Evolutionary conservation across 2,329 filamentous ascomycete species (phyloP).

Genomic region (Colletotrichum godetiae): DNA sequence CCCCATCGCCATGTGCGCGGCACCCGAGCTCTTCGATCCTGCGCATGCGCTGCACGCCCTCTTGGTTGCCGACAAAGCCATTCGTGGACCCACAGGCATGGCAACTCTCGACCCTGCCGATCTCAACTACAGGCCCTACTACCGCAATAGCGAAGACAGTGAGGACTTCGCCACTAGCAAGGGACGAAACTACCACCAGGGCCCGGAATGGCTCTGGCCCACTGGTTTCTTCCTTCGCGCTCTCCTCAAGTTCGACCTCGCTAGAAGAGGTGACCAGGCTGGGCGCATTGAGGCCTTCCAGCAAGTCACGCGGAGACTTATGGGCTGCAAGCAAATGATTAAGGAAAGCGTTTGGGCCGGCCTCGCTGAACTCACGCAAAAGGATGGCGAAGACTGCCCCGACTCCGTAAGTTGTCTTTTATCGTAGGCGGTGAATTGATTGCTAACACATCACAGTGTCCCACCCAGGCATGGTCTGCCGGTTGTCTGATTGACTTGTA

Average conservation of each 20-base stretch:
- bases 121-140: conserved; percentile 93
- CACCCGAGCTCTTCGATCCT: conserved; percentile 86
- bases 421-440: background rate
- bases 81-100: conserved; percentile 93
- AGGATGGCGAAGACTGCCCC: conserved; percentile 82
- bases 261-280: conserved; percentile 70
- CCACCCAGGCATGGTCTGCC: conserved; percentile 96
- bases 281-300: conserved; percentile 90
- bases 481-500: conserved; percentile 95
- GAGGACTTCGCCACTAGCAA: conserved; percentile 92
- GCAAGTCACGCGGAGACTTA: conserved; percentile 86
- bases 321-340: conserved; percentile 88
- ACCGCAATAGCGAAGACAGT: conserved; percentile 94
- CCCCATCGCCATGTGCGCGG: conserved; percentile 93
- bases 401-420: conserved; percentile 78
- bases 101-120: conserved; percentile 93
- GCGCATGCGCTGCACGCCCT: conserved; percentile 84
- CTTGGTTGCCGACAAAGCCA: conserved; percentile 79
- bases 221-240: conserved; percentile 95
- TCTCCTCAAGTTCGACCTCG: conserved; percentile 88
- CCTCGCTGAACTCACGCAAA: conserved; percentile 91
- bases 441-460: conserved; percentile 67
- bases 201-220: conserved; percentile 98
- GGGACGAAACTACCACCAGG: conserved; percentile 97
- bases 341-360: conserved; percentile 87